Evolutionary conservation across 2,329 filamentous ascomycete genomes (phyloP), one percentile per base, ranked within the genome.

Genomic region (Fusarium incarnatum): DNA sequence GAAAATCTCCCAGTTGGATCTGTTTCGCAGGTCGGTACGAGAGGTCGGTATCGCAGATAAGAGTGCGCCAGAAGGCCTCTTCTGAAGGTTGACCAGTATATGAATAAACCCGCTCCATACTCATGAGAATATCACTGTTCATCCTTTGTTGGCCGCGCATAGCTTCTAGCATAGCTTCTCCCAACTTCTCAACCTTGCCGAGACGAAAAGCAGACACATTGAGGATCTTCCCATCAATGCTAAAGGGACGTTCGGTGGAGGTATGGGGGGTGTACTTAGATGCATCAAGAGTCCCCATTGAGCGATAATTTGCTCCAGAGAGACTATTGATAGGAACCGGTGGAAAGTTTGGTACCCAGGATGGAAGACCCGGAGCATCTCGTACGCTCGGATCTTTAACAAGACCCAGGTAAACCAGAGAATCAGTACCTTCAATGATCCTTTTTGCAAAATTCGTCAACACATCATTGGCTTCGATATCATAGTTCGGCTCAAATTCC

Each of bases 401-500:
- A 1, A 64, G 20, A 10, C 11, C 56, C 1, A 64, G 7, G 0
- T 37, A 45, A 1, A 49, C 49, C 4, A 64, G 28, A 2, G 60
- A 64, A 12, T 64, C 60, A 2, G 60, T 64, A 3, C 18, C 11
- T 10, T 64, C 15, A 0, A 64, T 23, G 13, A 64, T 57, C 8
- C 20, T 56, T 8, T 8, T 23, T 1, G 60, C 49, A 6, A 64
- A 37, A 5, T 27, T 6, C 3, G 20, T 37, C 3, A 64, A n/a
- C 4, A 64, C 15, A 2, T 64, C 44, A 5, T 23, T 64, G 4
- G 15, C 13, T 4, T 40, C 37, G 3, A n/a, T 49, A 0, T n/a
- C 9, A 3, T 64, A 64, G 10, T 64, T 15, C 3, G 60, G 44
- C 20, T 45, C 49, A 1, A 64, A 64, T 2, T 23, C 59, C 0